Evolutionary conservation across 1,284 basidiomycete genomes (phyloP).

Genomic region (Moesziomyces antarcticus): DNA sequence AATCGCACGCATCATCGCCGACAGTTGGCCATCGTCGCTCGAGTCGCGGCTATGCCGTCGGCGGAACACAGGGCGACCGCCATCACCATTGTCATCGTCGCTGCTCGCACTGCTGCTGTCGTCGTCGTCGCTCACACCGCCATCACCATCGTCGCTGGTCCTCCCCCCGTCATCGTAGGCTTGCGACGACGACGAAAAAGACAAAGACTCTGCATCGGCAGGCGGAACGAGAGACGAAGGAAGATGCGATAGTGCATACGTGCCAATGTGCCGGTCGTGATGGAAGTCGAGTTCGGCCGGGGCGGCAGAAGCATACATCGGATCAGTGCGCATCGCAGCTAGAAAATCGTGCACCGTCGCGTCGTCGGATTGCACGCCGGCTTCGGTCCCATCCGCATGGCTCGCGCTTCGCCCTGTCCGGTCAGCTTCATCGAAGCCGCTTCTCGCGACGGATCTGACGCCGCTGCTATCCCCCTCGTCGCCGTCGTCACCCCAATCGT

Average conservation of each 20-base stretch:
- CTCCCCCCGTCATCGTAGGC: not conserved
- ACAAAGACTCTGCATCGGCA: not conserved
- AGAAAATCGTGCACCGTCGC: slow-evolving; percentile 25
- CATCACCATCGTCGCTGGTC: not conserved
- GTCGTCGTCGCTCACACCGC: too few species aligned
- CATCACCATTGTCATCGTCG: not conserved
- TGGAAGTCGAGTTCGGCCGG: slow-evolving; percentile 11
- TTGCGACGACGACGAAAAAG: not conserved
- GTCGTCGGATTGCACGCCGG: not conserved
- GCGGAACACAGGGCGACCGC: too few species aligned
- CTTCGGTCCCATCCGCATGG: not conserved
- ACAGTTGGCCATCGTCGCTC: not conserved
- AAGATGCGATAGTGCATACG: slow-evolving; percentile 22
- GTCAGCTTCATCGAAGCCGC: not conserved
- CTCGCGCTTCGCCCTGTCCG: too few species aligned
- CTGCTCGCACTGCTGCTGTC: too few species aligned
- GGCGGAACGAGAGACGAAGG: not conserved
- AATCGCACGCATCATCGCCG: not conserved
- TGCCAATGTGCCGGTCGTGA: slow-evolving; percentile 25
- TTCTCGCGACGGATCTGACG: too few species aligned
- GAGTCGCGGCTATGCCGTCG: too few species aligned
- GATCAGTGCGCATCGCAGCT: slow-evolving; percentile 21
- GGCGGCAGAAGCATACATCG: slow-evolving; percentile 6
- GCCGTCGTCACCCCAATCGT: not conserved
- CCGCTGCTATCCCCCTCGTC: too few species aligned